A percentile compares a stretch with the other conserved stretches of the same genome.
phyloP scores from a whole-genome alignment of 257 asterid genomes.

The Rubia yunnanensis region DNA sequence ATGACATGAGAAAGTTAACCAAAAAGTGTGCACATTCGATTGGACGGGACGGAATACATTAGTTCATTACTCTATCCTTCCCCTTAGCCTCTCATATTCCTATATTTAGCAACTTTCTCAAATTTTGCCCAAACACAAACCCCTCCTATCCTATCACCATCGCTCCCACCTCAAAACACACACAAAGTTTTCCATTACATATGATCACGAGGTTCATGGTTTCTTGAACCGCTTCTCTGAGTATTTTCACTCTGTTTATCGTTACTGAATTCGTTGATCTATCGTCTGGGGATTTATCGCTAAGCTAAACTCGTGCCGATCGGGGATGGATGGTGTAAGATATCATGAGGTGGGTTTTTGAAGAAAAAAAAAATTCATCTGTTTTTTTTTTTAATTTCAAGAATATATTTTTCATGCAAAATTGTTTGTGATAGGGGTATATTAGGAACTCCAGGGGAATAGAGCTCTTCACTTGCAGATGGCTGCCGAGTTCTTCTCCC shows the following conservation, averaged over 20 bases:
- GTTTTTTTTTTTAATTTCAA: neutral
- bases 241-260: too few species aligned
- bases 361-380: too few species aligned
- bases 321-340: conserved; percentile 43
- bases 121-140: neutral
- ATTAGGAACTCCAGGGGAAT: conserved; percentile 68
- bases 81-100: neutral
- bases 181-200: neutral
- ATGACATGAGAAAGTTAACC: too few species aligned
- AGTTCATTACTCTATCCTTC: neutral
- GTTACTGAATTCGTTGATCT: too few species aligned
- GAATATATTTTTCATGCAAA: neutral
- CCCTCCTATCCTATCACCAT: neutral
- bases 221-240: too few species aligned
- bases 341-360: conserved; percentile 55
- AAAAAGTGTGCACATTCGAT: too few species aligned
- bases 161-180: neutral
- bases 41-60: too few species aligned
- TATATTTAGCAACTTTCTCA: neutral
- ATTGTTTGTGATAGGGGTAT: conserved; percentile 35
- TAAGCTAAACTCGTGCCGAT: neutral
- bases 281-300: too few species aligned
- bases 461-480: conserved; percentile 75
- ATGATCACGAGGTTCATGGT: conserved; percentile 5
- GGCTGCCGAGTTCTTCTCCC: conserved; percentile 81